Base-by-base conservation (phyloP, 345 rosid species). In the Hirschfeldia incana region DNA sequence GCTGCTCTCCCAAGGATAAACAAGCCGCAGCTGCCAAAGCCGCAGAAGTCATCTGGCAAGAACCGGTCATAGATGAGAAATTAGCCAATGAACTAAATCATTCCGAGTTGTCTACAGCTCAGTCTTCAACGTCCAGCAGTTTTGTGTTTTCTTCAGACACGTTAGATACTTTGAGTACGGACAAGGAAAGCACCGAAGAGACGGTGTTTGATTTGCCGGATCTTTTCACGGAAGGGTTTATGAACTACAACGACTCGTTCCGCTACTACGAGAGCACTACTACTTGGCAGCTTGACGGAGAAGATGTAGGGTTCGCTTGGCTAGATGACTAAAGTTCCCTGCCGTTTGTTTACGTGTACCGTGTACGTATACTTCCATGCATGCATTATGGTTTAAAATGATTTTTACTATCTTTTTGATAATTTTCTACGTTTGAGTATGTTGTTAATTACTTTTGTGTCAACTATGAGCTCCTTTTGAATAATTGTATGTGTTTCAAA, bases 131-230 rank as follows among this genome's bases (percentile, higher is more conserved):
- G 26, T 82, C 88, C 17, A 75, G 67, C 17, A 73, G 75, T 70
- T 59, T 81, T 11, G 67, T 67, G 66, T 51, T 68, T 82, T 73
- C 65, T 60, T 62, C 75, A 10, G 86, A 82, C 57, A 75, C 61
- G 60, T 82, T 85, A 15, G 84, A 85, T 63, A 76, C 67, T 81
- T 81, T 74, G 70, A 81, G 78, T 61, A 11, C 4, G 29, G 83
- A 76, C 36, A 71, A 70, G 0, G 85, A 85, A 57, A 78, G 58
- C 29, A 91, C 88, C 8, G 91, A 87, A 3, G 90, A 86, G 11
- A 63, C 83, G 21, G 67, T 93, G 85, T 93, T 93, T 75, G 97
- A 91, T 82, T 82, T 93, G 21, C 98, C 98, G 6, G 98, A 93
- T 86, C 91, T 93, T 58, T 81, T 80, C 77, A 82, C 82, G 15